These are phyloP conservation scores for Xylariaceae sp. DNA, from an alignment of 2,329 filamentous ascomycete species.

Conservation along the genomic window DNA sequence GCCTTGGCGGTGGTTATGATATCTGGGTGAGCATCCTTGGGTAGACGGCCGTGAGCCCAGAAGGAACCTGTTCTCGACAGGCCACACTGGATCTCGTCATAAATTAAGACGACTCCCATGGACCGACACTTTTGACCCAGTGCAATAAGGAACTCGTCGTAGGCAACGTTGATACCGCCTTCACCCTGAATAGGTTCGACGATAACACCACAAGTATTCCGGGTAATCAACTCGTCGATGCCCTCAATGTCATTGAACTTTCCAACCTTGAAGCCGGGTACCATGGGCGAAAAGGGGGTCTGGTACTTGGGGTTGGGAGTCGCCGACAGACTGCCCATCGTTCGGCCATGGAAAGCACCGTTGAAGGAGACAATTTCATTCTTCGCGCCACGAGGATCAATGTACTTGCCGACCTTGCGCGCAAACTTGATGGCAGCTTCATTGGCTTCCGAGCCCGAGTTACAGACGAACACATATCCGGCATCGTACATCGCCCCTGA, in stretches of 20 bases:
- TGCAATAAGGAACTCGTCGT: conserved; percentile 74
- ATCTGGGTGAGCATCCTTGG: conserved; percentile 80
- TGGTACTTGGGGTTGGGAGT: conserved; percentile 99
- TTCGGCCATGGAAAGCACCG: conserved; percentile 91
- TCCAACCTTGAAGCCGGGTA: conserved; percentile 86
- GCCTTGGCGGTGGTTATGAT: conserved; percentile 93
- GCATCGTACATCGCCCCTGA: conserved; percentile 79
- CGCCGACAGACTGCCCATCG: conserved; percentile 91
- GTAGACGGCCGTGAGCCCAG: conserved; percentile 76
- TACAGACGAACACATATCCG: conserved; percentile 82
- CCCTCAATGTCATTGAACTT: conserved; percentile 74
- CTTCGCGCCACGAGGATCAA: conserved; percentile 68
- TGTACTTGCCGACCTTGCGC: conserved; percentile 76
- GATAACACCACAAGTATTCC: conserved; percentile 87
- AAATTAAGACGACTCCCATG: conserved; percentile 83
- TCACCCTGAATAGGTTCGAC: conserved; percentile 97
- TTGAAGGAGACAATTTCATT: conserved; percentile 84
- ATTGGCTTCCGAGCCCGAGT: conserved; percentile 95
- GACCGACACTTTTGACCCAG: conserved; percentile 80
- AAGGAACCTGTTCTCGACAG: conserved; percentile 79
- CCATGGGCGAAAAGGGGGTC: conserved; percentile 88
- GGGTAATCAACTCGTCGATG: conserved; percentile 69
- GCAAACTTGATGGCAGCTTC: conserved; percentile 97
- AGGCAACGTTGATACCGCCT: conserved; percentile 82
- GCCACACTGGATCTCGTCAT: conserved; percentile 97